A percentile compares a stretch with the other conserved stretches of the same genome.
These are phyloP conservation scores for Aspergillus arachidicola DNA, from an alignment of 2,329 filamentous ascomycete species.

Conservation along the genomic window DNA sequence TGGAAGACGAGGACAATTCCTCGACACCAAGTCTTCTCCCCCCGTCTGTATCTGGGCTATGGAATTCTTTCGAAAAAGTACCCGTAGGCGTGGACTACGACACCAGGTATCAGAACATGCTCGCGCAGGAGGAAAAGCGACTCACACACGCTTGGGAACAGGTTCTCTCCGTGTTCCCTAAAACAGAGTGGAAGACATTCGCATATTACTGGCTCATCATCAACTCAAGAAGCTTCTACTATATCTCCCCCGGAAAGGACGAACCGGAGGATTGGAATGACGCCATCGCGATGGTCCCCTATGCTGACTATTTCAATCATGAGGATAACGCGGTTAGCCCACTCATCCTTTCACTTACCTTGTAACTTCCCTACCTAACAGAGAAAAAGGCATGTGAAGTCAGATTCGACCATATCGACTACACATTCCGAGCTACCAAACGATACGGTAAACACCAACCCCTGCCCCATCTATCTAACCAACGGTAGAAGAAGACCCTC, in stretches of 20 bases:
- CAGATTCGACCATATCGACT: slow-evolving; percentile 26
- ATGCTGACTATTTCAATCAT: slow-evolving; percentile 48
- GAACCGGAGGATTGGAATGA: slow-evolving; percentile 39
- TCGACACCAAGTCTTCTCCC: slow-evolving; percentile 28
- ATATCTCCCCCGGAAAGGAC: slow-evolving; percentile 44
- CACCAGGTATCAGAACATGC: slow-evolving; percentile 37
- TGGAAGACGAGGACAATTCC: slow-evolving; percentile 16
- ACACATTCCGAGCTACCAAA: slow-evolving; percentile 30
- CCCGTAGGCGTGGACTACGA: slow-evolving; percentile 30
- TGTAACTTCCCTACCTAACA: background rate
- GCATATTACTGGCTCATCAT: slow-evolving; percentile 60
- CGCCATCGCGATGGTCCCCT: slow-evolving; percentile 43
- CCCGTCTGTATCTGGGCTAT: slow-evolving; percentile 39
- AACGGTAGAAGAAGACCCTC: background rate
- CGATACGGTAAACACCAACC: slow-evolving; percentile 25
- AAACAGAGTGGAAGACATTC: slow-evolving; percentile 44
- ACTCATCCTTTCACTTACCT: background rate
- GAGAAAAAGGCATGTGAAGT: slow-evolving; percentile 31
- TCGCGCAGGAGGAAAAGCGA: slow-evolving; percentile 57
- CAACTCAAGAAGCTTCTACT: slow-evolving; percentile 63
- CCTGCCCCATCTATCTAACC: background rate
- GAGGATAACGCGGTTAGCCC: slow-evolving; percentile 35
- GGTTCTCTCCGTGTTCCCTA: slow-evolving; percentile 44
- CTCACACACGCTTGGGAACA: slow-evolving; percentile 54
- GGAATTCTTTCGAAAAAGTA: slow-evolving; percentile 32